Evolutionary conservation across 2,329 filamentous ascomycete species (phyloP).

Genomic region (Cordyceps farinosa): DNA sequence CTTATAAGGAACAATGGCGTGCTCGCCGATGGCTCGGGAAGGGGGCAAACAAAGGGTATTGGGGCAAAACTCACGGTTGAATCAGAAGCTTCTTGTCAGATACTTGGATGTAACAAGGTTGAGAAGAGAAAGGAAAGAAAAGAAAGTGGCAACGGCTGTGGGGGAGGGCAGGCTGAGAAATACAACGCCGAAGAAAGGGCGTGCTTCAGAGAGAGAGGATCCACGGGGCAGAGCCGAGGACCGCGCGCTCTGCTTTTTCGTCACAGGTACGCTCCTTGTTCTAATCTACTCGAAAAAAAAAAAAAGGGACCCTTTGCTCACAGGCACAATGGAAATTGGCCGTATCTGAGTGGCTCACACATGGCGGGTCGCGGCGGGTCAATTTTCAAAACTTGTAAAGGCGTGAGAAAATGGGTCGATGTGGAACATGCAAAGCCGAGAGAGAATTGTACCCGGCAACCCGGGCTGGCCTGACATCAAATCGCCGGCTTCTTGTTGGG

Average conservation of each 20-base stretch:
- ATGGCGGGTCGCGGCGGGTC: constrained; percentile 2
- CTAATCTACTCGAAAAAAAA: neutral
- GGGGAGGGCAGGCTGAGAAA: constrained; percentile 26
- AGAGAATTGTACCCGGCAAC: neutral
- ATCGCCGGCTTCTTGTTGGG: neutral
- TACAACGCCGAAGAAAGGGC: constrained; percentile 27
- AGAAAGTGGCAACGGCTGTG: constrained; percentile 7
- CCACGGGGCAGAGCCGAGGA: constrained; percentile 11
- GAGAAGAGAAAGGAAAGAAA: constrained; percentile 11
- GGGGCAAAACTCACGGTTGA: constrained; percentile 6
- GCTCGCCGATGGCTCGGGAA: constrained; percentile 3
- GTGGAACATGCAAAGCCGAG: constrained; percentile 15
- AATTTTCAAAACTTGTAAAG: neutral
- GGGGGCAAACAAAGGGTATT: constrained; percentile 2
- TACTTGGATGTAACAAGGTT: neutral
- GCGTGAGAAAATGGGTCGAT: constrained; percentile 17
- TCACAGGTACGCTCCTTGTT: neutral
- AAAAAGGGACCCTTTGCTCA: constrained; percentile 1
- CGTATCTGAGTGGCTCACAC: constrained; percentile 3
- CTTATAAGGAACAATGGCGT: constrained; percentile 1
- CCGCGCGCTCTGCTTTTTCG: neutral
- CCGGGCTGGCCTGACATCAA: neutral
- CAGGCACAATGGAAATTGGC: constrained; percentile 14
- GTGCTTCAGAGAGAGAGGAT: neutral
- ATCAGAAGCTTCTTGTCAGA: neutral